A percentile compares a stretch with the other conserved stretches of the same genome.
Conservation (phyloP, 225 moss, liverwort and hornwort genomes). For the Bryum argenteum region DNA sequence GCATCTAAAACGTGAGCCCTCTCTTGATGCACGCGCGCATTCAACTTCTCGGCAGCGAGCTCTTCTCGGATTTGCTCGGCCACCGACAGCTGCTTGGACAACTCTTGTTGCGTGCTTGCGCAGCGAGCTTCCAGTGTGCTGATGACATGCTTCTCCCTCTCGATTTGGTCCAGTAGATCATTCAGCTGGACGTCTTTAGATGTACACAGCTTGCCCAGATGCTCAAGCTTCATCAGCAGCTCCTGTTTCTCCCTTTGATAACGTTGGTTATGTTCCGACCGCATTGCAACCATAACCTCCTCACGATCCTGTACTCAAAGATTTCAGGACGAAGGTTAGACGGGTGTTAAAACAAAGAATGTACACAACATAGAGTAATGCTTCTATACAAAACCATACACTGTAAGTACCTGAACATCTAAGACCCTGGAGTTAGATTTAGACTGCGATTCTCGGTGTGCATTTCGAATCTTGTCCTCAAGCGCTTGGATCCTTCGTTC, state of each 20-base stretch:
- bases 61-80: slow-evolving; percentile 44
- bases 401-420: slow-evolving; percentile 18
- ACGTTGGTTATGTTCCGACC: slow-evolving; percentile 43
- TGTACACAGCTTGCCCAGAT: slow-evolving; percentile 36
- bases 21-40: slow-evolving; percentile 48
- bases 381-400: background rate
- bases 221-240: slow-evolving; percentile 42
- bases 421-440: slow-evolving; percentile 24
- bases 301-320: slow-evolving; percentile 39
- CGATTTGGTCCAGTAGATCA: slow-evolving; percentile 39
- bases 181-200: slow-evolving; percentile 39
- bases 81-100: slow-evolving; percentile 43
- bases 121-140: slow-evolving; percentile 54
- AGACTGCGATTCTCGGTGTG: slow-evolving; percentile 31
- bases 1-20: slow-evolving; percentile 40
- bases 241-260: slow-evolving; percentile 52
- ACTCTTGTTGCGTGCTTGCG: slow-evolving; percentile 44
- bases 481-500: slow-evolving; percentile 38
- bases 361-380: background rate
- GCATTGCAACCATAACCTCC: slow-evolving; percentile 56
- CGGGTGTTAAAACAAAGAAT: background rate
- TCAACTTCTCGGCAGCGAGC: slow-evolving; percentile 44
- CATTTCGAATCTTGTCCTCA: slow-evolving; percentile 46
- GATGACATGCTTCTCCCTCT: slow-evolving; percentile 50
- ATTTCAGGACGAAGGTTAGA: background rate